phyloP scores from a whole-genome alignment of 805 yeast species.

The Saccharomycopsis microspora region DNA sequence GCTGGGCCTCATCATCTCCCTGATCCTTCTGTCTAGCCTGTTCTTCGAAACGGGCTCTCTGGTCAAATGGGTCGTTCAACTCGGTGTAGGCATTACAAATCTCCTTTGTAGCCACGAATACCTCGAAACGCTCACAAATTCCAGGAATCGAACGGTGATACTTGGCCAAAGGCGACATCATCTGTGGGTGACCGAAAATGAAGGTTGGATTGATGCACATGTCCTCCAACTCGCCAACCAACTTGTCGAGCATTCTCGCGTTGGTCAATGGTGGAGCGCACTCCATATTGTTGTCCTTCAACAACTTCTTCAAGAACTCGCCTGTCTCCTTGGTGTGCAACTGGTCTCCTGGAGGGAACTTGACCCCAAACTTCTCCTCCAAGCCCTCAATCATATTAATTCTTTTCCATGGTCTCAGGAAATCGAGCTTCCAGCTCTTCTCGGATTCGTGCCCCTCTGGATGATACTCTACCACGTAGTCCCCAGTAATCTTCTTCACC shows the following conservation, averaged over 20 bases:
- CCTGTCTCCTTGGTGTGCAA: constrained; percentile 92
- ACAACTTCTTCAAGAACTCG: constrained; percentile 70
- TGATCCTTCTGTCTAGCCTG: constrained; percentile 98
- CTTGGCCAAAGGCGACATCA: constrained; percentile 99
- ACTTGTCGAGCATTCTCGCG: constrained; percentile 97
- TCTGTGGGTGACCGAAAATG: constrained; percentile 97
- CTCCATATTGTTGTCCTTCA: constrained; percentile 71
- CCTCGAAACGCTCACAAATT: constrained; percentile 96
- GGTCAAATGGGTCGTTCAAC: constrained; percentile 98
- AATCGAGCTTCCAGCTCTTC: constrained; percentile 60
- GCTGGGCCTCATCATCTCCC: constrained; percentile 98
- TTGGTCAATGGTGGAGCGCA: constrained; percentile 89
- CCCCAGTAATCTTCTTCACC: constrained; percentile 93
- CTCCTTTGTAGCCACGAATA: constrained; percentile 96
- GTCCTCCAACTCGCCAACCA: constrained; percentile 95
- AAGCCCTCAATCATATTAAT: constrained; percentile 93
- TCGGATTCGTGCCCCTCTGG: constrained; percentile 89
- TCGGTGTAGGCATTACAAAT: constrained; percentile 97
- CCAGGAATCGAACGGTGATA: constrained; percentile 89
- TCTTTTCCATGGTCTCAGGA: constrained; percentile 97
- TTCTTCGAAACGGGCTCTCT: constrained; percentile 94
- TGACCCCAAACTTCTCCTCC: constrained; percentile 76
- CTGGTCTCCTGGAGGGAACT: constrained; percentile 78
- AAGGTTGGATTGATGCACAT: constrained; percentile 93
- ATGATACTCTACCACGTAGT: constrained; percentile 75